phyloP scores from a whole-genome alignment of 139 green algal species.

The Coccomyxa sp. region DNA sequence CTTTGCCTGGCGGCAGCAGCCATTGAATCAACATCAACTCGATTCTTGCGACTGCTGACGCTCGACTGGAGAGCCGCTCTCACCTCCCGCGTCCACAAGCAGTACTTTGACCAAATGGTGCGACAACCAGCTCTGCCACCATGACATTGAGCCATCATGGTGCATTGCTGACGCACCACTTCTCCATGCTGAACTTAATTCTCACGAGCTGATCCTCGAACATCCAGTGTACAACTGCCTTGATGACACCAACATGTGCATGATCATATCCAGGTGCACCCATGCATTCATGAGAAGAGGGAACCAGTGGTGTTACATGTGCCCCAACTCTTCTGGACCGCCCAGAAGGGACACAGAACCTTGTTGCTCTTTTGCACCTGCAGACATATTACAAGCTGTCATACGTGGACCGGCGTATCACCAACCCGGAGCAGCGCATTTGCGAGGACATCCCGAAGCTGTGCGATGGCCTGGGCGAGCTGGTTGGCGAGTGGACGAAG shows the following conservation, averaged over 20 bases:
- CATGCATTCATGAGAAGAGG: too few species aligned
- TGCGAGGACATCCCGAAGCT: conserved; percentile 70
- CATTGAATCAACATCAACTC: conserved; percentile 46
- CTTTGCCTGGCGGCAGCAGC: conserved; percentile 47
- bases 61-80: conserved; percentile 53
- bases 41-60: conserved; percentile 34
- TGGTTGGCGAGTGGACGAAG: conserved; percentile 43
- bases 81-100: conserved; percentile 45
- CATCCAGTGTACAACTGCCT: too few species aligned
- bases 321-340: too few species aligned
- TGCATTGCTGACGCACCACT: not conserved
- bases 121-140: not conserved
- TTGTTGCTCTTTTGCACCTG: not conserved
- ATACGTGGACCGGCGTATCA: conserved; percentile 62
- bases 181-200: too few species aligned
- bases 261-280: too few species aligned
- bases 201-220: too few species aligned
- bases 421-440: conserved; percentile 60
- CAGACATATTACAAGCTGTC: conserved; percentile 68
- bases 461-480: conserved; percentile 34
- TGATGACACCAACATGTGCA: too few species aligned
- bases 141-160: not conserved
- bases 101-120: conserved; percentile 67
- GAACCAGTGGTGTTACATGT: too few species aligned
- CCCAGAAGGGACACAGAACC: too few species aligned